Evolutionary conservation across 2,329 filamentous ascomycete species (phyloP).

Genomic region (Pseudogymnoascus sp.): DNA sequence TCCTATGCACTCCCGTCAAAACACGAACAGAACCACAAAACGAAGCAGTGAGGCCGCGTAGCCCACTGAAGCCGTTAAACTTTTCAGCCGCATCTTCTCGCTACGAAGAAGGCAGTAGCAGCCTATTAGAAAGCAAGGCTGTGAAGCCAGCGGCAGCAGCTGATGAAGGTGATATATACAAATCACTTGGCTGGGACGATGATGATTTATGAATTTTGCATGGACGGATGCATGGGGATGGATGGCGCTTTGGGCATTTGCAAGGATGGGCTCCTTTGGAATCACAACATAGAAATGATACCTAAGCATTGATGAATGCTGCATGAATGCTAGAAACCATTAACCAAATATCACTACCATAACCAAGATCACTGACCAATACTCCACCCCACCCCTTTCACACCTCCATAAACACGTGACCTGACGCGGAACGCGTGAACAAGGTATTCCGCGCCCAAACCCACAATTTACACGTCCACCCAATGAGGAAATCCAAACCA

Average conservation of each 20-base stretch:
- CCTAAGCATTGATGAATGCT: not conserved
- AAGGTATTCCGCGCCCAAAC: not conserved
- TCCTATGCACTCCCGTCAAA: conserved; percentile 10
- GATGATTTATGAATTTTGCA: conserved; percentile 13
- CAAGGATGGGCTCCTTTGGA: conserved; percentile 7
- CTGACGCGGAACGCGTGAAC: conserved; percentile 7
- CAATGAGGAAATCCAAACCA: conserved; percentile 7
- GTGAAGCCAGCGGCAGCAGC: not conserved
- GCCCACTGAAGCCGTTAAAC: conserved; percentile 17
- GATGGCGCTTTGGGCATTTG: conserved; percentile 4
- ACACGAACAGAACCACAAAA: conserved; percentile 9
- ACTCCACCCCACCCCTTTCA: not conserved
- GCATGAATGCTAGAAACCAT: not conserved
- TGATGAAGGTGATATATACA: conserved; percentile 10
- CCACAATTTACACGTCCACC: conserved; percentile 10
- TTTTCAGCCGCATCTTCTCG: conserved; percentile 17
- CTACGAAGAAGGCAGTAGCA: not conserved
- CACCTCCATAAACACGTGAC: not conserved
- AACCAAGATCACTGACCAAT: not conserved
- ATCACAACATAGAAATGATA: conserved; percentile 6
- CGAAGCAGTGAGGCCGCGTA: conserved; percentile 11
- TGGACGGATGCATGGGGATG: not conserved
- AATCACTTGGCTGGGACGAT: conserved; percentile 13
- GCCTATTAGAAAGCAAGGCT: not conserved
- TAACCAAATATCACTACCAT: conserved; percentile 4